A percentile compares a stretch with the other conserved stretches of the same genome.
phyloP scores from a whole-genome alignment of 257 asterid genomes.

The Hygrophila difformis region DNA sequence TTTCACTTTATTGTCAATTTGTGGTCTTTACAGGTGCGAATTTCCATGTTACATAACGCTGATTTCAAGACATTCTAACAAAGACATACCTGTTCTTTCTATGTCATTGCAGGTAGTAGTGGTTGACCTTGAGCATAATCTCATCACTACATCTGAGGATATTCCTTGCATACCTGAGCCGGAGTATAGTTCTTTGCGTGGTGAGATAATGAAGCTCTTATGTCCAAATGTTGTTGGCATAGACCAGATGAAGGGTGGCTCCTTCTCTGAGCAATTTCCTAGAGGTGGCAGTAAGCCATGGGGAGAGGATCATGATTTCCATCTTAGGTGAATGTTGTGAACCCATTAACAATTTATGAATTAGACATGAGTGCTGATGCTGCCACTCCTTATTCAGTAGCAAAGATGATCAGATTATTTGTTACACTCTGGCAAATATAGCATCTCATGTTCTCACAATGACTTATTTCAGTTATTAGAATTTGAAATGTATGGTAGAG shows the following conservation, averaged over 20 bases:
- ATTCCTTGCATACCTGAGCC: slow-evolving; percentile 96
- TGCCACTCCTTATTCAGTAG: no score
- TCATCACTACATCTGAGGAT: slow-evolving; percentile 81
- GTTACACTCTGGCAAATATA: no score
- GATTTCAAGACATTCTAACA: no score
- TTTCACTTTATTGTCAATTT: no score
- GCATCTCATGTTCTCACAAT: no score
- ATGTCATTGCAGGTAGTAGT: slow-evolving; percentile 69
- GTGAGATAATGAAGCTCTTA: slow-evolving; percentile 58
- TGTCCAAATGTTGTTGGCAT: slow-evolving; percentile 83
- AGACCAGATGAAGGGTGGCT: slow-evolving; percentile 63
- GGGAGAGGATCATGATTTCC: slow-evolving; percentile 83
- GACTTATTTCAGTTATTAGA: no score
- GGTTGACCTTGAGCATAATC: slow-evolving; percentile 91
- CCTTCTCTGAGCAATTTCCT: slow-evolving; percentile 35
- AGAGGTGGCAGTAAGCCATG: slow-evolving; percentile 59
- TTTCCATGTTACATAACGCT: no score
- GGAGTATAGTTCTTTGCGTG: slow-evolving; percentile 69
- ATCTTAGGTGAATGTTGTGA: slow-evolving; percentile 56
- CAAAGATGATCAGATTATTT: no score
- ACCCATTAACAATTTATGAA: slow-evolving; percentile 15
- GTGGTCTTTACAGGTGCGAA: no score
- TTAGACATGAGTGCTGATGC: no score
- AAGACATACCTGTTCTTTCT: neutral
- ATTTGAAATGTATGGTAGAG: no score